Percentiles rank a stretch among this genome's conserved stretches.
phyloP scores from a whole-genome alignment of 2,329 filamentous ascomycete genomes.

The Tolypocladium ovalisporum region DNA sequence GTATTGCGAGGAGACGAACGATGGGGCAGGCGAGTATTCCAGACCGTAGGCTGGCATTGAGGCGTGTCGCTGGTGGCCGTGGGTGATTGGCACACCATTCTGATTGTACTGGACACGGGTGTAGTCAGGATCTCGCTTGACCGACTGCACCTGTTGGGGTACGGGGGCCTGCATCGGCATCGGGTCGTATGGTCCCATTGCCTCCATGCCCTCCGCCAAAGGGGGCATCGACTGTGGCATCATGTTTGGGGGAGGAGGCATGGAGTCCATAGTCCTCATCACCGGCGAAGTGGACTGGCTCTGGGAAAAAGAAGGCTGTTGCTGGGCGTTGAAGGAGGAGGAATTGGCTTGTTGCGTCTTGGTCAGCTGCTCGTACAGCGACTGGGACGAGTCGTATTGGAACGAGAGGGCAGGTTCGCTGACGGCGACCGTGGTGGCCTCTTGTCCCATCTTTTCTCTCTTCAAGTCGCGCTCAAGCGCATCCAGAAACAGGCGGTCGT shows the following conservation, averaged over 20 bases:
- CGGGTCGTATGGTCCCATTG: conserved; percentile 57
- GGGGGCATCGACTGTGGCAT: conserved; percentile 49
- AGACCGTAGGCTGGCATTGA: conserved; percentile 96
- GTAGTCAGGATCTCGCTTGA: conserved; percentile 86
- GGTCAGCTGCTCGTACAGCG: conserved; percentile 96
- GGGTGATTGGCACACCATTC: conserved; percentile 74
- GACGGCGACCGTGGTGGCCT: conserved; percentile 91
- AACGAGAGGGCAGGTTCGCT: conserved; percentile 96
- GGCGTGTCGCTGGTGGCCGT: conserved; percentile 81
- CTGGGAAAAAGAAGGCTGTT: conserved; percentile 56
- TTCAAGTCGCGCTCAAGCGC: conserved; percentile 95
- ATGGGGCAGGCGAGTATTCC: conserved; percentile 95
- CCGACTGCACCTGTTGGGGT: conserved; percentile 52
- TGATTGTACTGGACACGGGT: conserved; percentile 79
- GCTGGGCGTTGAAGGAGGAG: conserved; percentile 83
- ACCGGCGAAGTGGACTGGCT: conserved; percentile 81
- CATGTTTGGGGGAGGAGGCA: conserved; percentile 86
- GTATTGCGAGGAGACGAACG: conserved; percentile 96
- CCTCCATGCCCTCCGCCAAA: conserved; percentile 56
- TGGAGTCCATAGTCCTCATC: conserved; percentile 81
- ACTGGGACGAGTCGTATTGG: conserved; percentile 98
- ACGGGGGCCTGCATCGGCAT: conserved; percentile 61
- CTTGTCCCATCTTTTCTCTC: conserved; percentile 98
- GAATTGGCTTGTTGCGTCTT: conserved; percentile 99
- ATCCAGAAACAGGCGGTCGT: conserved; percentile 94